phyloP scores from a whole-genome alignment of 202 grass and related monocot species.

The Sporobolus alterniflorus region DNA sequence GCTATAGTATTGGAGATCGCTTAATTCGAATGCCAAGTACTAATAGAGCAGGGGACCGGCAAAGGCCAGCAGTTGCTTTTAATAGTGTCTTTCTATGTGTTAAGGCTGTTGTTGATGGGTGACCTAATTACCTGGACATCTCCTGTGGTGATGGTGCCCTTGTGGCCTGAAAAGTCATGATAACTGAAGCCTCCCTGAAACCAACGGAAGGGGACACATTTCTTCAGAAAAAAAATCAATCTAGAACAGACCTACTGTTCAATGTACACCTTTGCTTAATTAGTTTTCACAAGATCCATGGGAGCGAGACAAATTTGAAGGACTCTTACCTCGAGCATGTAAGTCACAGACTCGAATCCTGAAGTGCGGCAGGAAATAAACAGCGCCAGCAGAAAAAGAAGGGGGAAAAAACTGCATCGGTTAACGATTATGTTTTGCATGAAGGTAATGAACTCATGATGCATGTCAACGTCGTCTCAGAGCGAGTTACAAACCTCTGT shows the following conservation, averaged over 20 bases:
- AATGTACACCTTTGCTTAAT: constrained; percentile 10
- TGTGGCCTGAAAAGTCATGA: constrained; percentile 85
- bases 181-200: constrained; percentile 72
- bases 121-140: constrained; percentile 72
- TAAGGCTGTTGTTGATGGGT: background rate
- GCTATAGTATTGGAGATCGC: too few species aligned
- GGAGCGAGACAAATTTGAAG: too few species aligned
- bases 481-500: constrained; percentile 50
- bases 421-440: background rate
- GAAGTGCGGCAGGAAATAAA: background rate
- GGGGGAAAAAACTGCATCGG: background rate
- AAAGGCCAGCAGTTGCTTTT: background rate
- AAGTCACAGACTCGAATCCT: constrained; percentile 87
- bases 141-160: constrained; percentile 70
- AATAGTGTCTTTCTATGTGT: background rate
- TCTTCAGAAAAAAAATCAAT: background rate
- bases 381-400: background rate
- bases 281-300: too few species aligned
- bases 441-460: background rate
- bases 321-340: constrained; percentile 83
- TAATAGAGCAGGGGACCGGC: background rate
- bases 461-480: too few species aligned
- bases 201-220: background rate
- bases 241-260: background rate
- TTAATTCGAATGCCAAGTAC: too few species aligned